A percentile compares a stretch with the other conserved stretches of the same genome.
phyloP scores from a whole-genome alignment of 495 filamentous ascomycete species.

The Penicillium waksmanii region DNA sequence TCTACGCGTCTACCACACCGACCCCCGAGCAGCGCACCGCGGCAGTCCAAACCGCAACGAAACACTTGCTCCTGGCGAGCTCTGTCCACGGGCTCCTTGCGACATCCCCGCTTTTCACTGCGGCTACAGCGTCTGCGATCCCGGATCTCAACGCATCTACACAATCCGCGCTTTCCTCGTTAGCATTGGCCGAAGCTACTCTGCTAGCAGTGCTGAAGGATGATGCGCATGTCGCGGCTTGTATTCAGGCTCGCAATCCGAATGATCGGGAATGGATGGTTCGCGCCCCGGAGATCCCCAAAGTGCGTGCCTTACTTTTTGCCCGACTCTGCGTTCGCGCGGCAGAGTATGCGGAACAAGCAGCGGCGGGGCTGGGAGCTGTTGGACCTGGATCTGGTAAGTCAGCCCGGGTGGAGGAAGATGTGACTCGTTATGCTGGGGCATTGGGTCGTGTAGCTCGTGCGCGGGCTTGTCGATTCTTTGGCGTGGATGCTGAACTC shows the following conservation, averaged over 20 bases:
- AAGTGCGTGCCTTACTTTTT: constrained; percentile 85
- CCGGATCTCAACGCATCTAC: constrained; percentile 67
- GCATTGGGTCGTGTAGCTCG: constrained; percentile 72
- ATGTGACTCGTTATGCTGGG: constrained; percentile 70
- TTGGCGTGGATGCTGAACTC: constrained; percentile 86
- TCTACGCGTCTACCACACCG: constrained; percentile 64
- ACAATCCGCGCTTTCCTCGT: constrained; percentile 69
- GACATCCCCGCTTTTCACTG: constrained; percentile 32
- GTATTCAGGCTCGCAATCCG: constrained; percentile 74
- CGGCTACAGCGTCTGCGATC: constrained; percentile 18
- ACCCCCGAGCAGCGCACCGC: constrained; percentile 65
- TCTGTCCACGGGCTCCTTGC: constrained; percentile 75
- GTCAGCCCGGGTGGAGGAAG: constrained; percentile 51
- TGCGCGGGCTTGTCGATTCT: constrained; percentile 85
- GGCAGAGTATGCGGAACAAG: constrained; percentile 57
- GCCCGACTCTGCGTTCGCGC: constrained; percentile 80
- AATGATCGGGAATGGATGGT: constrained; percentile 93
- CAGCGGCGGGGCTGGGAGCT: constrained; percentile 49
- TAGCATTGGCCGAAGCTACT: constrained; percentile 86
- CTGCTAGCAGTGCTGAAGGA: constrained; percentile 89
- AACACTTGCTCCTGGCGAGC: constrained; percentile 74
- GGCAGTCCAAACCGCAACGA: constrained; percentile 75
- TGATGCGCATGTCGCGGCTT: constrained; percentile 83
- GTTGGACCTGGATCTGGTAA: constrained; percentile 36
- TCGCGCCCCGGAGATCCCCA: constrained; percentile 79